Conservation (phyloP, 192 early-diverging fungal genomes). For the Podila horticola region DNA sequence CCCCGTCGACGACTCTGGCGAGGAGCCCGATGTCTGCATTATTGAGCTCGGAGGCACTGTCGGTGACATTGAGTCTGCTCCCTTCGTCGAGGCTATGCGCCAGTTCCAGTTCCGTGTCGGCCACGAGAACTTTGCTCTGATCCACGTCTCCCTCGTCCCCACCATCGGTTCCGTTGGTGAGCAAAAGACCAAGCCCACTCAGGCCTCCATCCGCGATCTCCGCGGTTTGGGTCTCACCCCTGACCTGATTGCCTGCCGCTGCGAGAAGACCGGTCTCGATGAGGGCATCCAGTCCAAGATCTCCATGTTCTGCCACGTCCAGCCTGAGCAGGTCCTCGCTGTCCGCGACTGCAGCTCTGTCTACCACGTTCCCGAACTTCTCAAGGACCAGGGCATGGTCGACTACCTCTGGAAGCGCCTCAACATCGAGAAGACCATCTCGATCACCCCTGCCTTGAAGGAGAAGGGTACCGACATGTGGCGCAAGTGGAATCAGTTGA, state of each 20-base stretch:
- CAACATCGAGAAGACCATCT: constrained; percentile 68
- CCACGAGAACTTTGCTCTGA: constrained; percentile 96
- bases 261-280: constrained; percentile 79
- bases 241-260: constrained; percentile 97
- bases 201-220: constrained; percentile 94
- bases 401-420: constrained; percentile 85
- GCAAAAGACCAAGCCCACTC: constrained; percentile 99
- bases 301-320: constrained; percentile 99
- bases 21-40: constrained; percentile 96
- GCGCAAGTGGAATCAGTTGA: constrained; percentile 89
- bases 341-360: constrained; percentile 97
- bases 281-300: constrained; percentile 90
- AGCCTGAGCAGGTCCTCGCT: constrained; percentile 81
- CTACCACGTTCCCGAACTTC: constrained; percentile 95
- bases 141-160: constrained; percentile 97
- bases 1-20: constrained; percentile 83
- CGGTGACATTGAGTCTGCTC: constrained; percentile 98
- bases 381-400: constrained; percentile 88
- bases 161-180: constrained; percentile 98
- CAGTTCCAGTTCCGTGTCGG: constrained; percentile 99
- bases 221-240: constrained; percentile 95
- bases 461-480: constrained; percentile 73
- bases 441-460: constrained; percentile 61
- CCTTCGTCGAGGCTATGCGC: constrained; percentile 99
- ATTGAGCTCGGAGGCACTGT: constrained; percentile 98